Percentiles rank a stretch among this genome's conserved stretches.
Evolutionary conservation across 1,284 basidiomycete species (phyloP).

Genomic region (Pyrrhoderma noxium): DNA sequence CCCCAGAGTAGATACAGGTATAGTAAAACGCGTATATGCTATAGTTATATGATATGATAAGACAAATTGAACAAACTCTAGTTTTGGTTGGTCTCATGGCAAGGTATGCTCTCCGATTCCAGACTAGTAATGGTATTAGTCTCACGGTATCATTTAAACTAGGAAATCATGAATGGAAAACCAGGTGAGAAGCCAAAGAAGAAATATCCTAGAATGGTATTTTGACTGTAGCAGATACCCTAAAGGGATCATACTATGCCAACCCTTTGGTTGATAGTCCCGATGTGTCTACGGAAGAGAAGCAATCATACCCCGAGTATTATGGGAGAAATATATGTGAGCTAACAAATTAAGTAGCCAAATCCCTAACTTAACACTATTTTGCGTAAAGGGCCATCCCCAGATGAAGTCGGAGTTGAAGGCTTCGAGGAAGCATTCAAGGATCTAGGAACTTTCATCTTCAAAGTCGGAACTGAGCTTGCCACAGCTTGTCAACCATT

Average conservation of each 20-base stretch:
- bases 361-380: not conserved
- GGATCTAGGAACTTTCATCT: constrained; percentile 57
- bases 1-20: constrained; percentile 64
- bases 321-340: constrained; percentile 72
- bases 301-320: constrained; percentile 64
- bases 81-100: constrained; percentile 92
- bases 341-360: too few relatives aligned
- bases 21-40: not conserved
- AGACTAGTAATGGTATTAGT: not conserved
- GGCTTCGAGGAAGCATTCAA: constrained; percentile 86
- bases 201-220: constrained; percentile 1
- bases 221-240: constrained; percentile 45
- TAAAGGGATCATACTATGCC: constrained; percentile 91
- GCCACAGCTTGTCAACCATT: constrained; percentile 84
- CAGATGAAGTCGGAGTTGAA: constrained; percentile 51
- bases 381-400: constrained; percentile 61
- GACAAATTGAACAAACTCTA: constrained; percentile 24
- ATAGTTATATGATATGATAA: too few relatives aligned
- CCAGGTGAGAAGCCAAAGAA: constrained; percentile 41
- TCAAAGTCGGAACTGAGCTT: constrained; percentile 63
- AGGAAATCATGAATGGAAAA: constrained; percentile 91
- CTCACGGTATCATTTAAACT: not conserved
- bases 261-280: constrained; percentile 72
- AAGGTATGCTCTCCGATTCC: constrained; percentile 43
- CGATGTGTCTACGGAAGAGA: constrained; percentile 46